Evolutionary conservation across 1,139 yeast species (phyloP).

Genomic region (Blastobotrys elegans): DNA sequence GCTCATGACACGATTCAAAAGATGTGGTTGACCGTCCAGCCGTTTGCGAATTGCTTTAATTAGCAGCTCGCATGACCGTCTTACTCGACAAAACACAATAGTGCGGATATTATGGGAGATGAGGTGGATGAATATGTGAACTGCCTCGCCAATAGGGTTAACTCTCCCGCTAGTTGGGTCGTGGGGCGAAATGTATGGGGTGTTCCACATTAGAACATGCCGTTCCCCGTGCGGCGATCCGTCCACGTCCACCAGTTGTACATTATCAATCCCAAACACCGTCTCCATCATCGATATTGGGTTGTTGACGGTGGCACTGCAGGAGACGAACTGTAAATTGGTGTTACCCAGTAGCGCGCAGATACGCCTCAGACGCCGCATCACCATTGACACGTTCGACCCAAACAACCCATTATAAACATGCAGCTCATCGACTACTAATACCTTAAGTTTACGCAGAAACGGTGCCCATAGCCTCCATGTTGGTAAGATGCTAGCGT

Average conservation of each 20-base stretch:
- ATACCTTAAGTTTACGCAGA: slow-evolving; percentile 55
- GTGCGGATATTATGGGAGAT: slow-evolving; percentile 65
- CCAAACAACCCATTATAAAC: slow-evolving; percentile 90
- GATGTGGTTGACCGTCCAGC: slow-evolving; percentile 34
- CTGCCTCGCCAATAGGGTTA: slow-evolving; percentile 70
- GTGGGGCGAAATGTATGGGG: slow-evolving; percentile 57
- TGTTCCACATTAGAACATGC: slow-evolving; percentile 75
- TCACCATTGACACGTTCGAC: slow-evolving; percentile 77
- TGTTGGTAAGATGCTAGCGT: slow-evolving; percentile 70
- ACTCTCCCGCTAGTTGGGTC: slow-evolving; percentile 62
- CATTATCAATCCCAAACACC: slow-evolving; percentile 57
- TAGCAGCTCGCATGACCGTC: slow-evolving; percentile 78
- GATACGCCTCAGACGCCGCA: slow-evolving; percentile 68
- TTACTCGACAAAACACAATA: slow-evolving; percentile 83
- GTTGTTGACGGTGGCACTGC: slow-evolving; percentile 85
- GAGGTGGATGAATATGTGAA: slow-evolving; percentile 61
- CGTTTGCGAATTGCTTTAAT: slow-evolving; percentile 72
- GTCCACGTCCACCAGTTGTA: slow-evolving; percentile 53
- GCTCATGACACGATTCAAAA: slow-evolving; percentile 73
- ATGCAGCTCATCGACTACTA: slow-evolving; percentile 85
- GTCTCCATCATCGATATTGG: slow-evolving; percentile 68
- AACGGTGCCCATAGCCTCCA: slow-evolving; percentile 59
- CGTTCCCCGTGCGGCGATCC: slow-evolving; percentile 87
- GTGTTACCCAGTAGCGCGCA: slow-evolving; percentile 51
- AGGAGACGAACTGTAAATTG: slow-evolving; percentile 62